Percentiles rank a stretch among this genome's conserved stretches.
phyloP scores from a whole-genome alignment of 768 basidiomycete species.

The Rhodosporidiobolus odoratus region DNA sequence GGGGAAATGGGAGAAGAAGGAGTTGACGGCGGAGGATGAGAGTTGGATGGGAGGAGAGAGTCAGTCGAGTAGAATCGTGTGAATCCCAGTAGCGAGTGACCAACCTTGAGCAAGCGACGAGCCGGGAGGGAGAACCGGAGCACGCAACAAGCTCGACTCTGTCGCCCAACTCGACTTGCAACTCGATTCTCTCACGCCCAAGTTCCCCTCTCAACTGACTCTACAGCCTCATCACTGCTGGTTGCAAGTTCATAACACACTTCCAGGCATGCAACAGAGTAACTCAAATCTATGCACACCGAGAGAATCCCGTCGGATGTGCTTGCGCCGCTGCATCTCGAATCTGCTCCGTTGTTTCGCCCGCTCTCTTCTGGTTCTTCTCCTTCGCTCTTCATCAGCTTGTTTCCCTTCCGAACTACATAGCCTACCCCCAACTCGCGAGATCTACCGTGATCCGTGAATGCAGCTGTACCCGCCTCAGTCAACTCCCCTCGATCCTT shows the following conservation, averaged over 20 bases:
- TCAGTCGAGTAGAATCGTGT: not conserved
- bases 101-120: not conserved
- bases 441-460: not conserved
- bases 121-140: not conserved
- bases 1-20: not conserved
- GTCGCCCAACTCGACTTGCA: not conserved
- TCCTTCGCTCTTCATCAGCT: too few species aligned
- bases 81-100: not conserved
- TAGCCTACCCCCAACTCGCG: not conserved
- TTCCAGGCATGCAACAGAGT: too few species aligned
- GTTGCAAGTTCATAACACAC: too few species aligned
- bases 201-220: not conserved
- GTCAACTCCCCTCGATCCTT: not conserved
- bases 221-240: not conserved
- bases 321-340: not conserved
- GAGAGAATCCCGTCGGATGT: too few species aligned
- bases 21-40: not conserved
- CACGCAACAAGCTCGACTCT: not conserved
- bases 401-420: too few species aligned
- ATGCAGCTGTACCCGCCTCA: not conserved
- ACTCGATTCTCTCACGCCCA: not conserved
- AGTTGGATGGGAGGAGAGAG: not conserved
- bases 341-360: too few species aligned
- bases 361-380: too few species aligned
- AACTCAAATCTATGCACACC: too few species aligned